These are phyloP conservation scores for Macadamia tetraphylla DNA, from an alignment of 164 flowering plant species.

Conservation along the genomic window DNA sequence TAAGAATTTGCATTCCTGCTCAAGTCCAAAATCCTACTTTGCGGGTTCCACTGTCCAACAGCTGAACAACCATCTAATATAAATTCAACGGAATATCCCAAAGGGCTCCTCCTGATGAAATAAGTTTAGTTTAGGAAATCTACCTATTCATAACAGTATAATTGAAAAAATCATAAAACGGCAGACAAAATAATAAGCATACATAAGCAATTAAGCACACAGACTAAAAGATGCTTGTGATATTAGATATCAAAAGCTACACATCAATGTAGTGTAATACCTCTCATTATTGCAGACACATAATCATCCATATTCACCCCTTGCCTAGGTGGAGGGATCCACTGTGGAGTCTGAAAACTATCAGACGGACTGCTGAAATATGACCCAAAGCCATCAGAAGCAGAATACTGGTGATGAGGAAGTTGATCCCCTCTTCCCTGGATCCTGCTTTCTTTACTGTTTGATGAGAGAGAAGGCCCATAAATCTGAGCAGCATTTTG, in stretches of 20 bases:
- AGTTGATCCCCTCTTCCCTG: slow-evolving; percentile 53
- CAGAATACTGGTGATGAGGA: slow-evolving; percentile 40
- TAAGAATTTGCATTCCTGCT: too few relatives aligned
- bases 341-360: slow-evolving; percentile 55
- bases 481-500: slow-evolving; percentile 41
- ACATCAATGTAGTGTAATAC: slow-evolving; percentile 23
- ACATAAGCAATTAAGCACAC: background rate
- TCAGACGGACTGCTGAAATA: slow-evolving; percentile 75
- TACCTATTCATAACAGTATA: too few relatives aligned
- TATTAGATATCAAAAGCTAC: background rate
- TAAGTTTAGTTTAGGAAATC: too few relatives aligned
- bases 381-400: slow-evolving; percentile 60
- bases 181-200: too few relatives aligned
- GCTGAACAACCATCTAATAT: too few relatives aligned
- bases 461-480: slow-evolving; percentile 70
- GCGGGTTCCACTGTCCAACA: too few relatives aligned
- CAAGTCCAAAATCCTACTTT: too few relatives aligned
- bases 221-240: background rate
- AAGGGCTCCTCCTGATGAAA: too few relatives aligned
- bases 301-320: slow-evolving; percentile 48
- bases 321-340: slow-evolving; percentile 63
- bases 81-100: too few relatives aligned
- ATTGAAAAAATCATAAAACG: too few relatives aligned
- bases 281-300: slow-evolving; percentile 39
- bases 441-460: slow-evolving; percentile 61